Conservation (phyloP, 352 stramenopile genomes). For the Saprolegnia diclina region DNA sequence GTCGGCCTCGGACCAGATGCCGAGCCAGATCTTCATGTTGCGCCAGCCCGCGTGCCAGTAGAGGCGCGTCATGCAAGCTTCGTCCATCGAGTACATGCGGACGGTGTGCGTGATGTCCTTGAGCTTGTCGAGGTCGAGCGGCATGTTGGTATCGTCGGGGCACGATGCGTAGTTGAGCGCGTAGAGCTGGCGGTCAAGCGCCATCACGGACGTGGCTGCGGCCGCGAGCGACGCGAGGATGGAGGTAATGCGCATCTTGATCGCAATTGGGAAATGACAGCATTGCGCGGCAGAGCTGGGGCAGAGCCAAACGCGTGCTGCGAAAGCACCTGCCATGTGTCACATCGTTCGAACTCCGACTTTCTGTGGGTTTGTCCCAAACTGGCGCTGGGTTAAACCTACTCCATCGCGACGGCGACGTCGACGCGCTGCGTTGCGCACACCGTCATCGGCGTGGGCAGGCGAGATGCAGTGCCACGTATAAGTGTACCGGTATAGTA, state of each 20-base stretch:
- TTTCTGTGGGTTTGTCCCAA: constrained; percentile 6
- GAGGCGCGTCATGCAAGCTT: constrained; percentile 22
- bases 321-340: neutral
- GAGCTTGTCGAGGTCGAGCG: constrained; percentile 15
- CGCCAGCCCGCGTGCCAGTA: constrained; percentile 9
- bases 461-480: no score
- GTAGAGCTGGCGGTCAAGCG: constrained; percentile 25
- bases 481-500: no score
- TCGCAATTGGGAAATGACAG: constrained; percentile 1
- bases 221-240: neutral
- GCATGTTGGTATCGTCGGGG: constrained; percentile 10
- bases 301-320: neutral
- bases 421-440: no score
- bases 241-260: neutral
- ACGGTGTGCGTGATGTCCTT: constrained; percentile 18
- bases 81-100: constrained; percentile 19
- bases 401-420: no score
- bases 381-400: neutral
- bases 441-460: no score
- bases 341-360: constrained; percentile 17
- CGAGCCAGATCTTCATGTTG: constrained; percentile 51
- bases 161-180: constrained; percentile 24
- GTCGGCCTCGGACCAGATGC: constrained; percentile 52
- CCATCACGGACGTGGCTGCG: neutral
- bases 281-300: neutral